Conservation (phyloP, 2,329 filamentous ascomycete genomes). For the Aspergillus transmontanensis region DNA sequence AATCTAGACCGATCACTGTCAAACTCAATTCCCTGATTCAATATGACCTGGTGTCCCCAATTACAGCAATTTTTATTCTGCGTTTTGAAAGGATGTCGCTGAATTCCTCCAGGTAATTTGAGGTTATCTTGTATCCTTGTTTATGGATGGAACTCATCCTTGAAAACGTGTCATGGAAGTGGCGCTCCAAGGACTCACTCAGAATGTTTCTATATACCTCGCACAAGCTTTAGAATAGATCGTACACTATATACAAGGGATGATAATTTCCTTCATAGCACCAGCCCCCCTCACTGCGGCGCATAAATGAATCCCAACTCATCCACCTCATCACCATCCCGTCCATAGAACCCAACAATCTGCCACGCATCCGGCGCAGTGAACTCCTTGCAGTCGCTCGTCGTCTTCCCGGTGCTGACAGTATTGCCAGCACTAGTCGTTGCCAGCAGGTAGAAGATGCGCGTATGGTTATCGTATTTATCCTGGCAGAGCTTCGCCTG, state of each 20-base stretch:
- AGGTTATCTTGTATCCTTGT: too few species aligned
- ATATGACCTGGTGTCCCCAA: too few species aligned
- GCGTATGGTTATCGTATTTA: slow-evolving; percentile 48
- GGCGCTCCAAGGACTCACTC: too few species aligned
- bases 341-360: slow-evolving; percentile 58
- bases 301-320: slow-evolving; percentile 48
- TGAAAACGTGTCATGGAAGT: too few species aligned
- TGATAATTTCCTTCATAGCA: not conserved
- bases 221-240: not conserved
- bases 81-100: too few species aligned
- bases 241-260: not conserved
- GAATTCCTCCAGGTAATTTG: too few species aligned
- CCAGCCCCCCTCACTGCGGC: not conserved
- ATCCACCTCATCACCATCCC: slow-evolving; percentile 59
- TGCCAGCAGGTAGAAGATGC: slow-evolving; percentile 60
- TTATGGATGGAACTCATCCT: too few species aligned
- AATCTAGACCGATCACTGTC: too few species aligned
- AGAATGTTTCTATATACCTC: not conserved
- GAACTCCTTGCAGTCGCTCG: slow-evolving; percentile 51
- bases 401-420: slow-evolving; percentile 49
- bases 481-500: slow-evolving; percentile 55
- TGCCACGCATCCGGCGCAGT: slow-evolving; percentile 53
- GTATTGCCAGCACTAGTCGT: slow-evolving; percentile 54
- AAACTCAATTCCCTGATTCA: too few species aligned
- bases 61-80: too few species aligned